Evolutionary conservation across 192 early-diverging fungal genomes (phyloP).

Genomic region (Glomus cerebriforme): DNA sequence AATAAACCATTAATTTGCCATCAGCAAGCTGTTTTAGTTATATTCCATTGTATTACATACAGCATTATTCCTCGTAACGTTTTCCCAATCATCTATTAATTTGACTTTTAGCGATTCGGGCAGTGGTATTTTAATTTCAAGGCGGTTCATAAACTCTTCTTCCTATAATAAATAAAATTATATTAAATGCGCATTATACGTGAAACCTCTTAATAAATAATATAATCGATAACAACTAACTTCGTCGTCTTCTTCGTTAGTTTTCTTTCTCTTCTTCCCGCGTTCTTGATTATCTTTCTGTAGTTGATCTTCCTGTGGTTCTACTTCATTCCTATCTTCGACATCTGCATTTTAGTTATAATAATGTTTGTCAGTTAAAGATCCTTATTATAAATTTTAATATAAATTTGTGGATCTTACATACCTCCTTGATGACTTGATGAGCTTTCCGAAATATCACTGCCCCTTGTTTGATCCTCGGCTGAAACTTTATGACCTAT

Average conservation of each 20-base stretch:
- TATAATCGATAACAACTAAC: not conserved
- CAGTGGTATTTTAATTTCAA: slow-evolving; percentile 9
- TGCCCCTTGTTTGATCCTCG: not conserved
- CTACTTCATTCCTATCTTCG: not conserved
- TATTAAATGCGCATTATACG: not conserved
- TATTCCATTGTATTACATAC: not conserved
- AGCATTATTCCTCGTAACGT: slow-evolving; percentile 9
- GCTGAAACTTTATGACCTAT: not conserved
- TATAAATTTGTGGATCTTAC: not conserved
- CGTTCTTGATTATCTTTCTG: not conserved
- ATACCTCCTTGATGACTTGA: not conserved
- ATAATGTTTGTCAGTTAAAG: not conserved
- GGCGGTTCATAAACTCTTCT: slow-evolving; percentile 10
- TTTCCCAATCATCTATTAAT: slow-evolving; percentile 22
- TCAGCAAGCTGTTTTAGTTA: not conserved
- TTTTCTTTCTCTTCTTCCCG: not conserved
- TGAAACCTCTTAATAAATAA: not conserved
- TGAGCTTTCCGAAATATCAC: not conserved
- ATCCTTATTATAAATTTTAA: not conserved
- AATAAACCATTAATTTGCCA: not conserved
- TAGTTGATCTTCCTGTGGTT: not conserved
- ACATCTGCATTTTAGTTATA: not conserved
- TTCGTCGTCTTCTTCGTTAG: slow-evolving; percentile 3
- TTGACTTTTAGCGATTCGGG: not conserved
- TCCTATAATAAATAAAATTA: not conserved